Evolutionary conservation across 164 flowering plant species (phyloP).

Genomic region (Berberis vulgaris): DNA sequence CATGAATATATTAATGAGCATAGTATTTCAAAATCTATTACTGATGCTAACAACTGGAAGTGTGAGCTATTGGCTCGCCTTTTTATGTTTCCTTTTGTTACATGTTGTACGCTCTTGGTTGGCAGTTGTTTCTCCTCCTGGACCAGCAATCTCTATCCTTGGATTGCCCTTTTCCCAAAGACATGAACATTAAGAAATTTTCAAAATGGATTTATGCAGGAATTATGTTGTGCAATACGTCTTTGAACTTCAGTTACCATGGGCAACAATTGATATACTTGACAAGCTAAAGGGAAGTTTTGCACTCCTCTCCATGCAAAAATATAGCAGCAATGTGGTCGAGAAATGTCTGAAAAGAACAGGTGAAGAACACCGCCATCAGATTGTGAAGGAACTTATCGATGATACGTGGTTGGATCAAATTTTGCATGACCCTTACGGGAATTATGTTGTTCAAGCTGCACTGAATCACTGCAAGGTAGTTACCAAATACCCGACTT

Average conservation of each 20-base stretch:
- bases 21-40: no score
- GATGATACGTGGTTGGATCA: constrained; percentile 32
- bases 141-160: background rate
- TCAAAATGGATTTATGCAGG: constrained; percentile 23
- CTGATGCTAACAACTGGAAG: no score
- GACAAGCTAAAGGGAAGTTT: constrained; percentile 46
- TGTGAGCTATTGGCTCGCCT: no score
- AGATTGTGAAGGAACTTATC: constrained; percentile 46
- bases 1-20: no score
- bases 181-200: no score
- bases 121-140: no score
- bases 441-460: constrained; percentile 66
- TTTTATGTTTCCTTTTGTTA: no score
- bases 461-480: constrained; percentile 52
- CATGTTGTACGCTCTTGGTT: no score
- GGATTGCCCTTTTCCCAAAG: background rate
- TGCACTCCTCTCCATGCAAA: constrained; percentile 52
- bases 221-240: constrained; percentile 67
- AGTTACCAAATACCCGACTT: background rate
- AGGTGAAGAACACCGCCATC: constrained; percentile 27
- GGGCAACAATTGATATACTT: constrained; percentile 37
- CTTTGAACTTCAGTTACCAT: constrained; percentile 40
- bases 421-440: constrained; percentile 58
- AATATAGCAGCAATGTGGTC: constrained; percentile 71
- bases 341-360: constrained; percentile 54